phyloP scores from a whole-genome alignment of 2,329 filamentous ascomycete genomes.

The Neocatenulostroma microsporum region DNA sequence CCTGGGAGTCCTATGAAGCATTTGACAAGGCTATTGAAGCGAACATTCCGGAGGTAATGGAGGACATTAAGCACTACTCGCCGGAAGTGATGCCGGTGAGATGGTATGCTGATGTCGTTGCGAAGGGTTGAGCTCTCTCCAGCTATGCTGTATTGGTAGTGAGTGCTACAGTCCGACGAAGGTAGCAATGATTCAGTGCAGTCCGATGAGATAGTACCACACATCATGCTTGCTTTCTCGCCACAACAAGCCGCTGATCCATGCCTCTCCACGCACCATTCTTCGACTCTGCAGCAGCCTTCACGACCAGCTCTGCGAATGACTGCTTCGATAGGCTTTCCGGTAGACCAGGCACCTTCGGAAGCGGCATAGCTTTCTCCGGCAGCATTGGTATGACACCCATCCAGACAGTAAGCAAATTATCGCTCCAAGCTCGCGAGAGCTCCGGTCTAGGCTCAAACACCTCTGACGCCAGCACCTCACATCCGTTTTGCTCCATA shows the following conservation, averaged over 20 bases:
- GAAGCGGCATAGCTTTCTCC: conserved; percentile 6
- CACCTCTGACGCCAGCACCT: conserved; percentile 4
- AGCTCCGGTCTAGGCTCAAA: conserved; percentile 3
- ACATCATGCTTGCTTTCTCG: too few species aligned
- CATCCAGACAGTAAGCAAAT: conserved; percentile 4
- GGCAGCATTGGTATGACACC: conserved; percentile 2
- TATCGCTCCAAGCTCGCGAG: conserved; percentile 7
- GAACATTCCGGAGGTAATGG: conserved; percentile 15
- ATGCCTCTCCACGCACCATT: conserved; percentile 5
- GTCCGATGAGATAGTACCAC: too few species aligned
- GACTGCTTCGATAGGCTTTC: conserved; percentile 3
- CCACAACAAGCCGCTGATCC: conserved; percentile 6
- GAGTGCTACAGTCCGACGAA: too few species aligned
- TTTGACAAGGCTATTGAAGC: conserved; percentile 15
- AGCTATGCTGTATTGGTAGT: too few species aligned
- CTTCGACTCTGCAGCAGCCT: conserved; percentile 2
- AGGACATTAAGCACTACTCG: conserved; percentile 15
- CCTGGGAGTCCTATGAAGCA: conserved; percentile 12
- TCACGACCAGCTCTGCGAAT: conserved; percentile 3
- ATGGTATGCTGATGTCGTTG: conserved; percentile 10
- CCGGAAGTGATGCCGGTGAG: conserved; percentile 12
- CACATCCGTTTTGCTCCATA: background rate
- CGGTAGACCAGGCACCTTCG: conserved; percentile 4
- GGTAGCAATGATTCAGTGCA: too few species aligned
- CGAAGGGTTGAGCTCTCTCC: conserved; percentile 5